Evolutionary conservation across 441 rosid genomes (phyloP), one percentile per base, ranked within the genome.

Genomic region (Corymbia citriodora): DNA sequence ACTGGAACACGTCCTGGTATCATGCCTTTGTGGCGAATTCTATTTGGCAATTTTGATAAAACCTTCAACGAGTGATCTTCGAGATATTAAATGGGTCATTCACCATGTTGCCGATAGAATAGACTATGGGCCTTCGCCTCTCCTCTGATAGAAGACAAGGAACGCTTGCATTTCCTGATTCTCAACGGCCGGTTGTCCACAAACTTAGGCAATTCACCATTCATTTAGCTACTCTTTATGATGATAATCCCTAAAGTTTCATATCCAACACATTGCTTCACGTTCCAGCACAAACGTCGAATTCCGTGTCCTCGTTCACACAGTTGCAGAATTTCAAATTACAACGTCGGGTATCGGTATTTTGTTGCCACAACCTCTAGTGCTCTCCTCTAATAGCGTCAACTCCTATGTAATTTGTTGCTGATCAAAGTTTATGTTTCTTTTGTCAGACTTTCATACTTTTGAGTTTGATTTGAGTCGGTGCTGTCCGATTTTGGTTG

Each of bases 311-410:
- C 25, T 17, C 9, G 45, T 33, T 17, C 48, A 36, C 81, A 70
- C 81, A 33, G 48, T 70, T 31, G 45, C 48, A 70, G 25, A 16
- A 19, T 70, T 70, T 17, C 81, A 33, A 33, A 33, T 8, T 70
- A 70, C 12, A 70, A 70, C 12, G 13, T n/a, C 0, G 81, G 48
- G 0, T 18, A 70, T 70, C 14, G 8, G 13, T 33, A 70, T 8
- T 70, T 17, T 70, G 81, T 70, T 9, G 21, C 40, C 10, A 65
- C 1, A 33, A 0, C 74, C 40, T 3, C 21, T 11, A 16, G 21
- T 31, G 6, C 40, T 65, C 21, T 65, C 72, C 36, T 63, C 2
- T 29, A 63, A 63, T 10, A 63, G 14, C 8, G 72, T 63, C 36
- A 1, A 63, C 18, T 63, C 72, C 10, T 63, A 5, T 3, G 5